Conservation (phyloP, 176 grass and related monocot species). For the Raddia guianensis region DNA sequence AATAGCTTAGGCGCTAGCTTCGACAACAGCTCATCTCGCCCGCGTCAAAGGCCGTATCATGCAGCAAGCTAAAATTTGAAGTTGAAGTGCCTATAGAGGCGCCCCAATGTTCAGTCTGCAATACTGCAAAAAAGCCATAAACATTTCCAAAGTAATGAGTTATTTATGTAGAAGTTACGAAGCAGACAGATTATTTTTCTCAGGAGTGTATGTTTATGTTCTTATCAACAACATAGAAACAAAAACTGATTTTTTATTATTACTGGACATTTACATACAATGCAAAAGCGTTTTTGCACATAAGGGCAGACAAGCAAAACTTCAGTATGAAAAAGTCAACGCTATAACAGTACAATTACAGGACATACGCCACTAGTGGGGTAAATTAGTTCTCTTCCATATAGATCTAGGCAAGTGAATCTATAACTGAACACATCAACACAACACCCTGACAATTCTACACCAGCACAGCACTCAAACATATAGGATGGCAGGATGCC, state of each 20-base stretch:
- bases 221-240: not conserved
- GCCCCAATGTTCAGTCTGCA: not conserved
- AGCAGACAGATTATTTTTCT: not conserved
- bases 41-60: too few species aligned
- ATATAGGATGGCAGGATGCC: too few species aligned
- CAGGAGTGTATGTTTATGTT: not conserved
- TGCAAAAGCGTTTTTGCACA: not conserved
- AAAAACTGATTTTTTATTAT: not conserved
- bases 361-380: not conserved
- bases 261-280: not conserved
- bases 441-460: not conserved
- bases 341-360: not conserved
- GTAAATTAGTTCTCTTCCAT: not conserved
- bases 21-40: too few species aligned
- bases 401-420: constrained; percentile 9
- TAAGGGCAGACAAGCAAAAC: not conserved
- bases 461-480: not conserved
- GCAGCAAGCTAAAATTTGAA: not conserved
- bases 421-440: not conserved
- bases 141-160: not conserved
- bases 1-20: too few species aligned
- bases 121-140: not conserved
- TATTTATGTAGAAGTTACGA: not conserved
- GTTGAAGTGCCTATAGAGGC: not conserved
- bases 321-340: not conserved